These are phyloP conservation scores for Mycena chlorophos DNA, from an alignment of 768 basidiomycete species.

Conservation along the genomic window DNA sequence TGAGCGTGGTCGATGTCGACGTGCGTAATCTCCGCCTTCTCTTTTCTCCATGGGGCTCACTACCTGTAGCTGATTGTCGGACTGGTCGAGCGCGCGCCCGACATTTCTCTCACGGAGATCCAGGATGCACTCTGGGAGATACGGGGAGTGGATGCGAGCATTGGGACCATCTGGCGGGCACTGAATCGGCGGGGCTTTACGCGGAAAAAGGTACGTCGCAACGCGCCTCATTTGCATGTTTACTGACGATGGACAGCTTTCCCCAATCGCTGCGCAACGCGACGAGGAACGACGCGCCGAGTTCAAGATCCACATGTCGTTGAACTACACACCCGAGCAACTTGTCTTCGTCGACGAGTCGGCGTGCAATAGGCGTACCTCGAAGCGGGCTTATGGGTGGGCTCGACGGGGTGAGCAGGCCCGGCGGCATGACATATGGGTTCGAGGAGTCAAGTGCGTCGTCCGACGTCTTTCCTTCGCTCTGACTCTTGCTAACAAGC, in stretches of 20 bases:
- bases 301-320: slow-evolving; percentile 2
- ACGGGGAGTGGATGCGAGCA: slow-evolving; percentile 13
- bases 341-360: slow-evolving; percentile 31
- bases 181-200: slow-evolving; percentile 22
- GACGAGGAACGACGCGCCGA: slow-evolving; percentile 2
- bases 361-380: slow-evolving; percentile 22
- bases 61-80: slow-evolving; percentile 19
- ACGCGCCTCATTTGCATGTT: not conserved
- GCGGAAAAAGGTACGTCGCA: slow-evolving; percentile 20
- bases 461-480: not conserved
- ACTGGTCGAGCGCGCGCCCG: slow-evolving; percentile 22
- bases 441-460: slow-evolving; percentile 11
- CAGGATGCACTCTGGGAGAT: slow-evolving; percentile 21
- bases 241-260: slow-evolving; percentile 10
- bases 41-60: not conserved
- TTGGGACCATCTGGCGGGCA: slow-evolving; percentile 19
- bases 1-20: not conserved
- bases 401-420: slow-evolving; percentile 23
- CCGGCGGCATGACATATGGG: slow-evolving; percentile 6
- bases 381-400: slow-evolving; percentile 25
- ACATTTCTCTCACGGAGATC: slow-evolving; percentile 26
- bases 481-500: slow-evolving; percentile 3
- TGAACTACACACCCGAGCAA: slow-evolving; percentile 17
- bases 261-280: slow-evolving; percentile 16
- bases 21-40: not conserved